A percentile compares a stretch with the other conserved stretches of the same genome.
Evolutionary conservation across 2,329 filamentous ascomycete species (phyloP).

Genomic region (Cyphellophora europaea): DNA sequence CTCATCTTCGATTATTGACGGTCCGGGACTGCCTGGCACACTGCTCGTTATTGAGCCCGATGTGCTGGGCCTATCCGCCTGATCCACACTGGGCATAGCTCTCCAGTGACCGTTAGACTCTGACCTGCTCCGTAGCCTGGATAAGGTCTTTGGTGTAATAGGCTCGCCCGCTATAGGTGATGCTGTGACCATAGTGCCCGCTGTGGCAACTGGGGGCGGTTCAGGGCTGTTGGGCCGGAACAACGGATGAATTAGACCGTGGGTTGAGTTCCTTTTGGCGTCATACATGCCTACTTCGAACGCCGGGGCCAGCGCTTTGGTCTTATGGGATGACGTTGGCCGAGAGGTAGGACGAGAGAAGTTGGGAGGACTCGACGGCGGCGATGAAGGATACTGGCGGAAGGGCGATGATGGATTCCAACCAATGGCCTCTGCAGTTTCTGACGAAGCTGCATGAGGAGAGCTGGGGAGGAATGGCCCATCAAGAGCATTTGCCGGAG

Average conservation of each 20-base stretch:
- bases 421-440: slow-evolving; percentile 7
- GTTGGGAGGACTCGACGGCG: slow-evolving; percentile 19
- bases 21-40: slow-evolving; percentile 17
- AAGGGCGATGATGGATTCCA: slow-evolving; percentile 12
- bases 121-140: slow-evolving; percentile 22
- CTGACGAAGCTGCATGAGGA: slow-evolving; percentile 13
- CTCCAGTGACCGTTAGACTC: slow-evolving; percentile 12
- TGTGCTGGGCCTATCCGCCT: slow-evolving; percentile 12
- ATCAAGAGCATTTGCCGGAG: slow-evolving; percentile 17
- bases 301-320: no score
- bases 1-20: slow-evolving; percentile 16
- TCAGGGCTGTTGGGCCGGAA: slow-evolving; percentile 46
- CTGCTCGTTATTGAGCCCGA: slow-evolving; percentile 5
- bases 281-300: no score
- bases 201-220: slow-evolving; percentile 41
- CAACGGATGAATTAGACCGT: slow-evolving; percentile 49
- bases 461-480: slow-evolving; percentile 16
- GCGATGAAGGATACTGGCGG: slow-evolving; percentile 12
- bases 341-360: slow-evolving; percentile 20
- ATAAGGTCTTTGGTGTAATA: slow-evolving; percentile 31
- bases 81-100: slow-evolving; percentile 18
- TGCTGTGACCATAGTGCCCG: slow-evolving; percentile 46
- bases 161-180: slow-evolving; percentile 46
- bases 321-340: slow-evolving; percentile 8
- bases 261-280: slow-evolving; percentile 19